Base-by-base conservation (phyloP, 768 basidiomycete species). In the Tulasnella sp. region DNA sequence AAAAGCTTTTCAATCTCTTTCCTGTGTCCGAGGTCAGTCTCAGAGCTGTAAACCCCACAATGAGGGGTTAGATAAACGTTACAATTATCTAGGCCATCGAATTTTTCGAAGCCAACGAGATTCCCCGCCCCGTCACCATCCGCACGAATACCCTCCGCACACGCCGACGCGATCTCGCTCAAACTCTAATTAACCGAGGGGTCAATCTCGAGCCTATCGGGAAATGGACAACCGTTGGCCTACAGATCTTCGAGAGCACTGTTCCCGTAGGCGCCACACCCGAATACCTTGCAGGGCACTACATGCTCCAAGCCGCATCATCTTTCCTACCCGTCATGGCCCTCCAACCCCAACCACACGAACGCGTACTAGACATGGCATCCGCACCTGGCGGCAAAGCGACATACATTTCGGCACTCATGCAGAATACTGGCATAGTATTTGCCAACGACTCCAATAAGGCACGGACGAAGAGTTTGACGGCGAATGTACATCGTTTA, bases 241-340 rank as follows among this genome's bases (percentile, higher is more conserved):
- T 99, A n/a, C 96, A 98, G 71, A 87, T 99, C 2, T 98, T 98
- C 70, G 95, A 97, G 73, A 90, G 88, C 64, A 84, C 81, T 62
- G 93, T 99, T 1, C 96, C 96, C 0, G 90, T 99, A 63, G 84
- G 88, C 70, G 96, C 96, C 4, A 98, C 96, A 1, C 96, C 96
- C 10, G 96, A 99, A 74, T 99, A 99, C 73, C 82, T 99, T 41
- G 93, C 96, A 0, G 96, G 96, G 2, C 94, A 99, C 70, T 99
- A 99, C 73, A 98, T 99, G 90, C 86, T 98, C 24, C 96, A 99
- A 76, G 91, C 96, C 4, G 96, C 96, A 10, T 95, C 93, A 4
- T 98, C 96, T 0, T 97, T 99, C 79, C 80, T 99, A n/a, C 96
- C 96, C 56, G 96, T 98, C 68, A 94, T 98, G 64, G 91, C 96